A percentile compares a stretch with the other conserved stretches of the same genome.
These are phyloP conservation scores for Cutaneotrichosporon sp. DNA, from an alignment of 1,284 basidiomycete genomes.

Conservation along the genomic window DNA sequence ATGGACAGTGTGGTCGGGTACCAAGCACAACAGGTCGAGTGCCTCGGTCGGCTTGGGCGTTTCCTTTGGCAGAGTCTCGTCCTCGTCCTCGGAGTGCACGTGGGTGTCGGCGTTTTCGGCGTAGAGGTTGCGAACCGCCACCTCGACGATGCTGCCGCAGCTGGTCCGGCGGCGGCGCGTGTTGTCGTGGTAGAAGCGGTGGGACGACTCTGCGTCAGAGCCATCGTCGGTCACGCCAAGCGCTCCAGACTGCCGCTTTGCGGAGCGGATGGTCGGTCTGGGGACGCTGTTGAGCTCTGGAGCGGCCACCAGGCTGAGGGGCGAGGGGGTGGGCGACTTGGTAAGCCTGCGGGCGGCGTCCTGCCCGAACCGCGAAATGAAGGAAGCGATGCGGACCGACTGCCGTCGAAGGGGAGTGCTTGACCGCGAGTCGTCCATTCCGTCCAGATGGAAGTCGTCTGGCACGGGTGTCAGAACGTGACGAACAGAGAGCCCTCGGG, in stretches of 20 bases:
- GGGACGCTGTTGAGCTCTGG: not conserved
- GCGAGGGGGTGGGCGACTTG: slow-evolving; percentile 5
- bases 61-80: not conserved
- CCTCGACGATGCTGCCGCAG: slow-evolving; percentile 16
- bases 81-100: not conserved
- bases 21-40: not conserved
- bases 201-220: slow-evolving; percentile 13
- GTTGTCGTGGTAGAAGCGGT: not conserved
- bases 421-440: not conserved
- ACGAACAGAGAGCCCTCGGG: not conserved
- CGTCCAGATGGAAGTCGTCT: not conserved
- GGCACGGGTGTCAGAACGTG: not conserved
- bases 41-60: not conserved
- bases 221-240: slow-evolving; percentile 43
- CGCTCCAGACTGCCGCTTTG: slow-evolving; percentile 32
- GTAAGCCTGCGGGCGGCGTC: slow-evolving; percentile 9
- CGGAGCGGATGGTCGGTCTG: slow-evolving; percentile 12
- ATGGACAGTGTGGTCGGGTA: not conserved
- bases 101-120: slow-evolving; percentile 25
- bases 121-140: slow-evolving; percentile 18
- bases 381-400: slow-evolving; percentile 10
- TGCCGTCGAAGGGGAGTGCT: not conserved
- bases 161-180: slow-evolving; percentile 9
- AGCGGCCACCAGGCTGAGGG: not conserved
- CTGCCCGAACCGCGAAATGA: slow-evolving; percentile 12